phyloP scores from a whole-genome alignment of 1,284 basidiomycete genomes.

The Trichosporon asahii region DNA sequence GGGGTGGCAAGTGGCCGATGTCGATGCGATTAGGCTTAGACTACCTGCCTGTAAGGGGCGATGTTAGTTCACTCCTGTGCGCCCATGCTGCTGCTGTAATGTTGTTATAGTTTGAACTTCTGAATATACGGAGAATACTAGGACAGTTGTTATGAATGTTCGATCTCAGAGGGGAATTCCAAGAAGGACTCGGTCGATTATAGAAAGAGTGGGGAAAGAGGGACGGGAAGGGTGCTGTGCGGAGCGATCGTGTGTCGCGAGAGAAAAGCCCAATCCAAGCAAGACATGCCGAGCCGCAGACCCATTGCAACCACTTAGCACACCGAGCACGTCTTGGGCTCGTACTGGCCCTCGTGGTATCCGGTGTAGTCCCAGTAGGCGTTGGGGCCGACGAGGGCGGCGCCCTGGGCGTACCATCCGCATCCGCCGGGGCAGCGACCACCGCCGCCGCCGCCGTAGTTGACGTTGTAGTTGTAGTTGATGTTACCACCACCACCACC shows the following conservation, averaged over 20 bases:
- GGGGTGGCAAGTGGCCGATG: background rate
- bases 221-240: background rate
- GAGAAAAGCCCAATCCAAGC: conserved; percentile 6
- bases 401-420: conserved; percentile 3
- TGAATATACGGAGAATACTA: background rate
- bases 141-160: background rate
- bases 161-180: background rate
- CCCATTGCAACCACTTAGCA: background rate
- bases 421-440: background rate
- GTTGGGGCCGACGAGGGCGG: conserved; percentile 7
- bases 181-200: background rate
- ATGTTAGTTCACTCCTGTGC: background rate
- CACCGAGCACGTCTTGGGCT: background rate
- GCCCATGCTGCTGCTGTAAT: background rate
- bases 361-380: conserved; percentile 8
- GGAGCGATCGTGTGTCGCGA: background rate
- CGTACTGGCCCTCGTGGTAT: conserved; percentile 6
- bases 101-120: background rate
- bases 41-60: background rate
- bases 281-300: background rate
- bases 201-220: background rate
- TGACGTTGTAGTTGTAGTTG: conserved; percentile 1
- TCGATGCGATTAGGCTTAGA: background rate
- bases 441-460: background rate
- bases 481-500: background rate